A percentile compares a stretch with the other conserved stretches of the same genome.
phyloP scores from a whole-genome alignment of 2,329 filamentous ascomycete genomes.

The Grosmannia huntii region DNA sequence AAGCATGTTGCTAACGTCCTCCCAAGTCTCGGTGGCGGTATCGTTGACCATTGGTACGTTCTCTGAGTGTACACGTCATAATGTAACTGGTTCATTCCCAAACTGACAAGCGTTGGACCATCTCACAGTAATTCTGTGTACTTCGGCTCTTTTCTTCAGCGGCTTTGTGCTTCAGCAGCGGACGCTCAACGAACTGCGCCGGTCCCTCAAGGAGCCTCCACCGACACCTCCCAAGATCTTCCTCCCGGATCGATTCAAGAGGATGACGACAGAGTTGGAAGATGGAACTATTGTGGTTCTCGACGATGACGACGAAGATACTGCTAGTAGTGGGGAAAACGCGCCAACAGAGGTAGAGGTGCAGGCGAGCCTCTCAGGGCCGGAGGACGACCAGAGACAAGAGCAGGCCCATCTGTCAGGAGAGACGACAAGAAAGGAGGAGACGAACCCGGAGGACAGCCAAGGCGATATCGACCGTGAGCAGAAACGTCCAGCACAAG shows the following conservation, averaged over 20 bases:
- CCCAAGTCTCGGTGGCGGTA: conserved; percentile 56
- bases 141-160: conserved; percentile 70
- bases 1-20: conserved; percentile 49
- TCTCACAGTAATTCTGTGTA: conserved; percentile 61
- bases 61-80: neutral
- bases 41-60: conserved; percentile 50
- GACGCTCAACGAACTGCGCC: conserved; percentile 64
- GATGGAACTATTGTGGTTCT: conserved; percentile 32
- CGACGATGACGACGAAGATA: conserved; percentile 21
- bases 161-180: conserved; percentile 83
- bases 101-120: neutral
- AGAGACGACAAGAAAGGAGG: neutral
- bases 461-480: neutral
- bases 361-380: conserved; percentile 15
- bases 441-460: neutral
- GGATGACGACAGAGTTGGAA: conserved; percentile 29
- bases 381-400: neutral
- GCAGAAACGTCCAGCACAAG: conserved; percentile 13
- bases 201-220: conserved; percentile 47
- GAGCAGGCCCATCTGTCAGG: neutral
- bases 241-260: conserved; percentile 37
- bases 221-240: conserved; percentile 34
- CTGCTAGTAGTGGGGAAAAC: conserved; percentile 5
- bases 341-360: conserved; percentile 22
- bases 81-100: neutral